Base-by-base conservation (phyloP, 2,329 filamentous ascomycete species). In the Aspergillus proliferans region DNA sequence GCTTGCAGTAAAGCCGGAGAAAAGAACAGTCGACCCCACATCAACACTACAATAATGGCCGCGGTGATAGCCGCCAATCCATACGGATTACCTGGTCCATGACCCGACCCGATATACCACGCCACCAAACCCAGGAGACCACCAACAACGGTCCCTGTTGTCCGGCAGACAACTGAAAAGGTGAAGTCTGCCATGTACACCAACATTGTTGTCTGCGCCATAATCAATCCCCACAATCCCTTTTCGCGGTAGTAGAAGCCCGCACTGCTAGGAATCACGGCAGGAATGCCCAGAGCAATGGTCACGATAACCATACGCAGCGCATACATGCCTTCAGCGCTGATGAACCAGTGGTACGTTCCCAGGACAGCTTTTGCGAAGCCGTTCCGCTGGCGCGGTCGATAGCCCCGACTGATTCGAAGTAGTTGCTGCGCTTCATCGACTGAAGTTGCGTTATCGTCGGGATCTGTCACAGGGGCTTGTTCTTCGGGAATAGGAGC, bases 221-320 rank as follows among this genome's bases (percentile, higher is more conserved):
- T 79, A 39, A 80, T 77, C 7, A 79, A 58, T 0, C 66, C 74
- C 77, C 77, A 80, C 0, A 80, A 62, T 0, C 77, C 76, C 55
- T 76, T 78, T 48, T 79, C 70, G 2, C 75, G 69, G 45, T 77
- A 79, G 52, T 71, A 78, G 55, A 80, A 79, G 1, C 73, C 75
- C 0, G 76, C 70, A 1, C 67, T 69, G 22, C 60, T 57, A 0
- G 73, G 71, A 3, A 79, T 62, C 0, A 66, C 65, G 0, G 71
- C 68, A 0, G 76, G 72, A 4, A 79, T 70, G 0, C 63, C 58
- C 0, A 69, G 60, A 0, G 70, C 75, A 9, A 79, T 60, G 0
- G 76, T 77, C 0, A 76, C 71, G 6, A 71, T 52, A 0, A 78
- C 73, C 63, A 78, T 70, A 2, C 76, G 71, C 8, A 78, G 47